Evolutionary conservation across 139 green algal genomes (phyloP), one percentile per base, ranked within the genome.

Genomic region (Chlorella sp.): DNA sequence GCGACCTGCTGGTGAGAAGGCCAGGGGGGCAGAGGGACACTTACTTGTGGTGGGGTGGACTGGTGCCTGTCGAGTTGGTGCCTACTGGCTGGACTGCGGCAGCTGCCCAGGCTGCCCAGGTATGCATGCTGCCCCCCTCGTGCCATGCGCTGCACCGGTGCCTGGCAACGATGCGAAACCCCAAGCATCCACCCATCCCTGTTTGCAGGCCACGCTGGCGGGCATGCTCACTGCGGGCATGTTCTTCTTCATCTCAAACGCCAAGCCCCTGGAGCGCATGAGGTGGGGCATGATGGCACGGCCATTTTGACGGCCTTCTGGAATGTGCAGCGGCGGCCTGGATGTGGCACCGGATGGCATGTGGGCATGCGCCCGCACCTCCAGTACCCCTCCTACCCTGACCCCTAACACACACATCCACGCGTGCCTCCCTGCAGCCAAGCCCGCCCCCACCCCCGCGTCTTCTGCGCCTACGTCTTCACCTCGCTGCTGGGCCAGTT

Each of bases 381-480:
- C n/a, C n/a, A n/a, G n/a, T n/a, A n/a, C n/a, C n/a, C n/a, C n/a
- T n/a, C n/a, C n/a, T n/a, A n/a, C n/a, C n/a, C n/a, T n/a, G n/a
- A n/a, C n/a, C n/a, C n/a, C n/a, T n/a, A n/a, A n/a, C n/a, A n/a
- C n/a, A n/a, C 60, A 34, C 60, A 30, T 34, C n/a, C 60, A 30
- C 22, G 67, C 36, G 19, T 74, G 36, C 41, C 2, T 28, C 14
- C 28, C 1, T 83, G 77, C 77, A 83, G 77, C 77, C 74, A 83
- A 13, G 64, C 94, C 68, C 90, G 97, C 4, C 97, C 97, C n/a
- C 97, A 99, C 89, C 89, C 95, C 46, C 92, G 87, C 73, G 96
- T 99, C 83, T 98, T 99, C 91, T 97, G 84, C 68, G 36, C 78
- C 64, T 99, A 99, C 90, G 95, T 98, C 81, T 96, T 99, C 88